Evolutionary conservation across 2,329 filamentous ascomycete genomes (phyloP).

Genomic region (Stenocarpella maydis): DNA sequence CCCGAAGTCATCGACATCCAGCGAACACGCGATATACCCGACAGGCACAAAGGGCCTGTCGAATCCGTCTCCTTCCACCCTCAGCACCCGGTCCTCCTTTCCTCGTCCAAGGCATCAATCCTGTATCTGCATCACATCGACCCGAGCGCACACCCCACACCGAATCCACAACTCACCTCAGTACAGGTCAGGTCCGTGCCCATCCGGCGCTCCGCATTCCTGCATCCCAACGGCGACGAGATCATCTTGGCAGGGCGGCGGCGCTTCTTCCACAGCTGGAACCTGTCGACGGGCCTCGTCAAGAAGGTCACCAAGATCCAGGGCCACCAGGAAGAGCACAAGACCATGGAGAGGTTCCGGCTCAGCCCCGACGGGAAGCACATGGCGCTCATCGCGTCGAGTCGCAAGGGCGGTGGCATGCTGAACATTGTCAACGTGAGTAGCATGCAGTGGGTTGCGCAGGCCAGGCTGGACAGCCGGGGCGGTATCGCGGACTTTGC

Average conservation of each 20-base stretch:
- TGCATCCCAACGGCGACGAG: constrained; percentile 74
- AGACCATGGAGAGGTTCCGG: constrained; percentile 89
- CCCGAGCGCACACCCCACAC: constrained; percentile 75
- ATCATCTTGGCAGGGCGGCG: constrained; percentile 90
- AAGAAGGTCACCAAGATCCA: constrained; percentile 82
- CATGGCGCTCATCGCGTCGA: constrained; percentile 82
- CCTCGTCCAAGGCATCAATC: constrained; percentile 84
- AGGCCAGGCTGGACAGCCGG: constrained; percentile 81
- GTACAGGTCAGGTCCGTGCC: constrained; percentile 86
- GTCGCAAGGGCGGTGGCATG: constrained; percentile 84
- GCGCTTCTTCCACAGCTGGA: constrained; percentile 94
- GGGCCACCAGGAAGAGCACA: constrained; percentile 82
- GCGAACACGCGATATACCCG: constrained; percentile 83
- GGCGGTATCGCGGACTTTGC: constrained; percentile 89
- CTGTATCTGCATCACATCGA: constrained; percentile 90
- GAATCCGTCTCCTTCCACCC: constrained; percentile 91
- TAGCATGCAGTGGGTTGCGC: constrained; percentile 87
- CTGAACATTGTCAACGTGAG: constrained; percentile 83
- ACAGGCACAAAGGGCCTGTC: constrained; percentile 80
- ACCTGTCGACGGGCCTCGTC: constrained; percentile 80
- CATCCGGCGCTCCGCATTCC: constrained; percentile 84
- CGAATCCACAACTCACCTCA: constrained; percentile 90
- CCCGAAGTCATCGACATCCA: constrained; percentile 93
- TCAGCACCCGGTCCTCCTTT: constrained; percentile 85
- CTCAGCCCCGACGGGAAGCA: constrained; percentile 86